Evolutionary conservation across 805 yeast genomes (phyloP).

Genomic region (Saccharomyces cerevisiae): DNA sequence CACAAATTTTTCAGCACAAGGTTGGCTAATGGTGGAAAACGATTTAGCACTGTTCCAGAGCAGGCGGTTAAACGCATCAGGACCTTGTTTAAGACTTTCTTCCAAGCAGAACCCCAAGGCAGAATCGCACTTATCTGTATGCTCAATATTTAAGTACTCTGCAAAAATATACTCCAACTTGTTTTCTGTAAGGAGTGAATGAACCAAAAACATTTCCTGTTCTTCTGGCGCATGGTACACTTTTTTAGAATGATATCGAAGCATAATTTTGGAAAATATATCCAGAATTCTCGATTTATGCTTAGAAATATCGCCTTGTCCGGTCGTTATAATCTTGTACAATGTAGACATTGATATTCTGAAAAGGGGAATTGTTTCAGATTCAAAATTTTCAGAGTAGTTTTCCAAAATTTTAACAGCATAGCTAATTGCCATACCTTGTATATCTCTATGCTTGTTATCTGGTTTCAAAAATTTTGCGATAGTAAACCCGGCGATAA

Average conservation of each 20-base stretch:
- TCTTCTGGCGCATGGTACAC: not conserved
- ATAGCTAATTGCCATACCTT: not conserved
- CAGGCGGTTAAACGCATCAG: not conserved
- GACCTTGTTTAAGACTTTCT: not conserved
- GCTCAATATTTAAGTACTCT: constrained; percentile 21
- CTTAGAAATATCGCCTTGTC: constrained; percentile 15
- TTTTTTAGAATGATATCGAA: not conserved
- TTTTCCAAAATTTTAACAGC: not conserved
- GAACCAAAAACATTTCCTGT: constrained; percentile 23
- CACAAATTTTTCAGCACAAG: not conserved
- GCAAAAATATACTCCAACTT: constrained; percentile 27
- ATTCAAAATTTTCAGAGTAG: not conserved
- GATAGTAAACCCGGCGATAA: not conserved
- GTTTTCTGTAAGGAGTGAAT: constrained; percentile 10
- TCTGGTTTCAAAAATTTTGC: not conserved
- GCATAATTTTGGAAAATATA: not conserved
- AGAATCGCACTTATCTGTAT: not conserved
- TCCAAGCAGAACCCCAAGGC: not conserved
- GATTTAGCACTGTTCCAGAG: not conserved
- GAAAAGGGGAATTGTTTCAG: not conserved
- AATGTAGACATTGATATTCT: constrained; percentile 2
- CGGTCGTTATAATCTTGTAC: not conserved
- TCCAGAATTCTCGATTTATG: not conserved
- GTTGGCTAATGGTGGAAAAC: not conserved
- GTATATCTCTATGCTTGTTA: not conserved